phyloP scores from a whole-genome alignment of 768 basidiomycete genomes.

The Boletus rubroflammeus region DNA sequence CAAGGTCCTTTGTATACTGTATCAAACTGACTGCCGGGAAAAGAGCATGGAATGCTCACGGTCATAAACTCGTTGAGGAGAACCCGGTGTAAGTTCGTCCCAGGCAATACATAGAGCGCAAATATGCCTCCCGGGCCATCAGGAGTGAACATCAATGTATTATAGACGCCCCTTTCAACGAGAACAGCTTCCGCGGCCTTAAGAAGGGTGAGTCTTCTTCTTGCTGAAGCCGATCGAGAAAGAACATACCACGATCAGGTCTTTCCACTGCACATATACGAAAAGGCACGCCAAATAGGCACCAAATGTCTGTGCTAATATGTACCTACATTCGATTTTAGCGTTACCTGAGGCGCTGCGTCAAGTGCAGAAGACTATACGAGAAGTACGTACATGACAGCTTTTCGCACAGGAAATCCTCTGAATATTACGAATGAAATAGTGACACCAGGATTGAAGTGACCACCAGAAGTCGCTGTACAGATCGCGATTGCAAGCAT shows the following conservation, averaged over 20 bases:
- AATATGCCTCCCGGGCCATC: slow-evolving; percentile 38
- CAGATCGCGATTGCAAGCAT: slow-evolving; percentile 54
- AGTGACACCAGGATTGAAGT: slow-evolving; percentile 64
- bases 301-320: slow-evolving; percentile 61
- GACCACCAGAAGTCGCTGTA: slow-evolving; percentile 55
- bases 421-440: slow-evolving; percentile 50
- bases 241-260: slow-evolving; percentile 43
- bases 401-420: slow-evolving; percentile 52
- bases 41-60: slow-evolving; percentile 17
- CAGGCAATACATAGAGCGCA: slow-evolving; percentile 34
- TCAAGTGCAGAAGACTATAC: slow-evolving; percentile 6
- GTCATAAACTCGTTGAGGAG: slow-evolving; percentile 40
- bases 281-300: slow-evolving; percentile 59
- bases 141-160: slow-evolving; percentile 34
- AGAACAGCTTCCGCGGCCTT: slow-evolving; percentile 31
- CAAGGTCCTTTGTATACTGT: slow-evolving; percentile 9
- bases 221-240: slow-evolving; percentile 39
- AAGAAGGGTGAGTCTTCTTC: not conserved
- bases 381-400: slow-evolving; percentile 39
- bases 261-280: slow-evolving; percentile 61
- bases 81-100: slow-evolving; percentile 28
- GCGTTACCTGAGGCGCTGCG: not conserved
- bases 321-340: slow-evolving; percentile 44
- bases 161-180: slow-evolving; percentile 24
- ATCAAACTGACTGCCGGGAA: not conserved